These are phyloP conservation scores for Aphanomyces stellatus DNA, from an alignment of 352 stramenopile species.

Conservation along the genomic window DNA sequence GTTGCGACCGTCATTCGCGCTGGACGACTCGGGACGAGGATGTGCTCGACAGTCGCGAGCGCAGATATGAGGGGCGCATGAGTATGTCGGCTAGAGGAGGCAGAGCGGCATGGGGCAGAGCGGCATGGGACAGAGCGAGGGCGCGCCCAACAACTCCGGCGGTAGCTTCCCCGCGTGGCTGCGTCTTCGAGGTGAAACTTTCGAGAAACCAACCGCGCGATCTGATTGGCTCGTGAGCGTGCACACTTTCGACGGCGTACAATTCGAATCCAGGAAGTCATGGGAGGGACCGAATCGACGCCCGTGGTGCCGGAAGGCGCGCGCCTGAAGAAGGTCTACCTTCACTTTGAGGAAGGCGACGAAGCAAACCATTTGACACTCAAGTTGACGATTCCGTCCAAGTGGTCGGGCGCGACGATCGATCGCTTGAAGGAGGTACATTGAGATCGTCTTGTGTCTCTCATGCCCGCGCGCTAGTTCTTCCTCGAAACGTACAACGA, in stretches of 20 bases:
- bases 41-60: too few species aligned
- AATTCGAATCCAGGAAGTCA: neutral
- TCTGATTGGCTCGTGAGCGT: constrained; percentile 9
- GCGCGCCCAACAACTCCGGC: too few species aligned
- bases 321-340: constrained; percentile 83
- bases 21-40: too few species aligned
- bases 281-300: constrained; percentile 17
- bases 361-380: constrained; percentile 61
- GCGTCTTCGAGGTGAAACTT: too few species aligned
- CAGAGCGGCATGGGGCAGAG: too few species aligned
- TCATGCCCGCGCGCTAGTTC: constrained; percentile 35
- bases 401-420: constrained; percentile 71
- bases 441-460: neutral
- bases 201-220: neutral
- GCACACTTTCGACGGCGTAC: neutral
- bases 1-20: too few species aligned
- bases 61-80: too few species aligned
- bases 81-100: too few species aligned
- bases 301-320: constrained; percentile 47
- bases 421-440: constrained; percentile 77
- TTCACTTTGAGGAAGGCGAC: constrained; percentile 72
- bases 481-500: constrained; percentile 88
- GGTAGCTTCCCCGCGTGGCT: too few species aligned
- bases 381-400: constrained; percentile 84
- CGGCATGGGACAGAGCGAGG: too few species aligned